Conservation (phyloP, 805 yeast genomes). For the Sugiyamaella americana region DNA sequence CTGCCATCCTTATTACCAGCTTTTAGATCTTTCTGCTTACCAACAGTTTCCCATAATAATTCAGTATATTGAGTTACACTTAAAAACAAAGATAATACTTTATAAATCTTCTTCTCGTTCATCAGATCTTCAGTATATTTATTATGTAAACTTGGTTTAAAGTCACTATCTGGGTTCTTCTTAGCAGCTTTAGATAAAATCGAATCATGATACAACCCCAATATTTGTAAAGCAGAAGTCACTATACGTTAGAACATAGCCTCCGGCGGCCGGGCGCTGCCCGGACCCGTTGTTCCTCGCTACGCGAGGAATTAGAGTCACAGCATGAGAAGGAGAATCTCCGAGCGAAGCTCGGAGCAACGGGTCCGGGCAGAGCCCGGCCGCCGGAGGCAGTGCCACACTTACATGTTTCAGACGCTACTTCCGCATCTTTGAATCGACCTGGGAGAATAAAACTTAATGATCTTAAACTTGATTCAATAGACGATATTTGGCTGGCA, state of each 20-base stretch:
- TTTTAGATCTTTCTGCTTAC: slow-evolving; percentile 16
- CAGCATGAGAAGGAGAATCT: too few species aligned
- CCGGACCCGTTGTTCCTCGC: background rate
- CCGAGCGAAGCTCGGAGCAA: background rate
- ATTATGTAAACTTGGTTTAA: slow-evolving; percentile 23
- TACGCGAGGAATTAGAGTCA: too few species aligned
- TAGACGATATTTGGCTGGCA: slow-evolving; percentile 33
- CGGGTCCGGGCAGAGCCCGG: background rate
- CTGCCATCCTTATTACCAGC: slow-evolving; percentile 2
- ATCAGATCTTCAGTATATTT: slow-evolving; percentile 25
- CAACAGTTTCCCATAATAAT: slow-evolving; percentile 35
- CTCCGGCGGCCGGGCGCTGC: background rate
- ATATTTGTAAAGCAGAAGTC: slow-evolving; percentile 28
- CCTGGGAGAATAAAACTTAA: slow-evolving; percentile 36
- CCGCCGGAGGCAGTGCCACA: background rate
- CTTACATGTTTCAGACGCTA: slow-evolving; percentile 32
- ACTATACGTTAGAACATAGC: background rate
- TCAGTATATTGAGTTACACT: slow-evolving; percentile 31
- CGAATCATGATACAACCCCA: slow-evolving; percentile 35
- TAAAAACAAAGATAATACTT: slow-evolving; percentile 26
- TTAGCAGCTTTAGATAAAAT: slow-evolving; percentile 30
- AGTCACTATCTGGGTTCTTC: slow-evolving; percentile 19
- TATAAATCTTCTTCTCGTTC: slow-evolving; percentile 22
- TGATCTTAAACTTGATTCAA: slow-evolving; percentile 33
- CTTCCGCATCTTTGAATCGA: slow-evolving; percentile 35